Evolutionary conservation across 768 basidiomycete genomes (phyloP).

Genomic region (Coprinopsis strossmayeri): DNA sequence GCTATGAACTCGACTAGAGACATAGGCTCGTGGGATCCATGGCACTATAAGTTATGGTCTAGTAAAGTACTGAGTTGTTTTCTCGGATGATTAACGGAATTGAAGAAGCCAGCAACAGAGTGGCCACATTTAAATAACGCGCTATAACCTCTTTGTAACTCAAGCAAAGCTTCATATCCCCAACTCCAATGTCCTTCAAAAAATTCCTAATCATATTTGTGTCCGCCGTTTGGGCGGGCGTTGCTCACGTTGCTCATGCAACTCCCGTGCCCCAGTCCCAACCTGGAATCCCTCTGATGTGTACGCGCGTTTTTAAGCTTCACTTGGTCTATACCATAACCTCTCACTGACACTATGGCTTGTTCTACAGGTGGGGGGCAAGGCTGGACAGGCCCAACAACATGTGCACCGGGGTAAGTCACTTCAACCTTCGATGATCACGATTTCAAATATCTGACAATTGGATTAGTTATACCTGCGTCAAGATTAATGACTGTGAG

Average conservation of each 20-base stretch:
- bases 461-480: neutral
- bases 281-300: neutral
- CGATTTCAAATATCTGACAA: neutral
- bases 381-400: neutral
- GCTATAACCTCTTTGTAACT: neutral
- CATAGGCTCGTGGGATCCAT: neutral
- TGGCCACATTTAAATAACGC: too few species aligned
- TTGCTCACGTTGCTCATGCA: neutral
- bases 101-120: neutral
- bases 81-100: conserved; percentile 2
- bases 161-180: neutral
- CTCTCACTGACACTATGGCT: neutral
- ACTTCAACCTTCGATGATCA: neutral
- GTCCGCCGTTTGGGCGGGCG: neutral
- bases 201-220: neutral
- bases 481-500: neutral
- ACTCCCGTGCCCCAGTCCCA: neutral
- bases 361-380: neutral
- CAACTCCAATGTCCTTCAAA: neutral
- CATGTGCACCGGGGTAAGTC: neutral
- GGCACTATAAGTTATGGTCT: neutral
- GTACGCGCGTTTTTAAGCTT: neutral
- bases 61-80: neutral
- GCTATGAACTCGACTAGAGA: neutral
- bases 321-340: neutral